Evolutionary conservation across 176 grass and related monocot genomes (phyloP).

Genomic region (Tillandsia fasciculata): DNA sequence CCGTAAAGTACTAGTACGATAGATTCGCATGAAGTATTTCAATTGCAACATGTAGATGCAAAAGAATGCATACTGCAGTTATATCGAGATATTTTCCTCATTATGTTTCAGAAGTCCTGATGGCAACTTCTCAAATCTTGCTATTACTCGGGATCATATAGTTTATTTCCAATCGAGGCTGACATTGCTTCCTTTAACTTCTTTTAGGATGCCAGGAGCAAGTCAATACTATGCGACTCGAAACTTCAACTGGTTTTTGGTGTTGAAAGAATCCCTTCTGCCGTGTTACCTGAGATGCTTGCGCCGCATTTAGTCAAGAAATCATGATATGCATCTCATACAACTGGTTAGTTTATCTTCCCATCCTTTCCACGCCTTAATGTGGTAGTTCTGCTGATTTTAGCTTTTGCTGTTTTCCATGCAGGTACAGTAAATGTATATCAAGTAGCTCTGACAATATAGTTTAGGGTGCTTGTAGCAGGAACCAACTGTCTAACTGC

Average conservation of each 20-base stretch:
- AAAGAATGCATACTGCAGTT: background rate
- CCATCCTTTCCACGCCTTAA: background rate
- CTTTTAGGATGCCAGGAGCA: background rate
- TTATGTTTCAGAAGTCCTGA: background rate
- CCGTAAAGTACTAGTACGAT: background rate
- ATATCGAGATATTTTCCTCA: background rate
- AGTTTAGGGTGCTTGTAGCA: background rate
- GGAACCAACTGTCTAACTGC: background rate
- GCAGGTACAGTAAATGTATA: background rate
- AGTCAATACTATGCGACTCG: background rate
- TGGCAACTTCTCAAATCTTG: background rate
- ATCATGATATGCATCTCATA: background rate
- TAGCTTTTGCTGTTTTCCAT: background rate
- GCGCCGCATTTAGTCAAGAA: background rate
- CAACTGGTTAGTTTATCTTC: constrained; percentile 3
- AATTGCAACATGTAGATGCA: background rate
- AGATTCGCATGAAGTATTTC: background rate
- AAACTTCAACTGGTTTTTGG: constrained; percentile 9
- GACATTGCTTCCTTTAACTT: background rate
- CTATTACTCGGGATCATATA: background rate
- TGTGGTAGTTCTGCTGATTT: background rate
- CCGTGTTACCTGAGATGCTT: background rate
- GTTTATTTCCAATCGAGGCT: background rate
- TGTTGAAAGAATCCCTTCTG: background rate
- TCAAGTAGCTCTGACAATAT: background rate